Evolutionary conservation across 2,329 filamentous ascomycete species (phyloP).

Genomic region (Calonectria pseudoreteaudii): DNA sequence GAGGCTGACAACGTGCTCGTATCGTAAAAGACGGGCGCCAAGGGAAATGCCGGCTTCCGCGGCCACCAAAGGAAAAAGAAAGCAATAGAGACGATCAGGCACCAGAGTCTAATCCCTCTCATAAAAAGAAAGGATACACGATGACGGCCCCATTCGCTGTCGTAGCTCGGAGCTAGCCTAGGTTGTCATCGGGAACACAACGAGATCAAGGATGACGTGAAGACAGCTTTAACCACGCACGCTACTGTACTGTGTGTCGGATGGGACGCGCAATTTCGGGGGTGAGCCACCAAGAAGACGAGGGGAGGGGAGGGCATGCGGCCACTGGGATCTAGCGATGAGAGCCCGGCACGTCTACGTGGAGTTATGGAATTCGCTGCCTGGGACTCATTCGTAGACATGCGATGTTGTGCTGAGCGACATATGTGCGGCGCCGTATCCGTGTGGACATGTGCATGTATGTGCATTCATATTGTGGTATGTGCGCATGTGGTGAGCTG

Average conservation of each 20-base stretch:
- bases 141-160: background rate
- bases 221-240: background rate
- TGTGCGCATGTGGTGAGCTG: constrained; percentile 12
- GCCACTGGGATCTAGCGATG: constrained; percentile 12
- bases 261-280: constrained; percentile 38
- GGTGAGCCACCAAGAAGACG: constrained; percentile 20
- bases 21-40: background rate
- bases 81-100: background rate
- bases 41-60: background rate
- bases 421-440: constrained; percentile 15
- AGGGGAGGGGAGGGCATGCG: constrained; percentile 4
- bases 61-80: background rate
- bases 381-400: background rate
- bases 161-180: background rate
- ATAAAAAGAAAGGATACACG: background rate
- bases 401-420: constrained; percentile 13
- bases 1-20: background rate
- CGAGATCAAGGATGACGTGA: background rate
- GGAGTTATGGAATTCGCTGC: constrained; percentile 42
- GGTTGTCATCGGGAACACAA: background rate
- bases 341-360: constrained; percentile 34
- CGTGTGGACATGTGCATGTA: constrained; percentile 1
- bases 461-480: background rate
- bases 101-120: constrained; percentile 4
- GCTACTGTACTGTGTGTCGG: background rate